Evolutionary conservation across 768 basidiomycete species (phyloP), one percentile per base, ranked within the genome.

Genomic region (Trametopsis cervina): DNA sequence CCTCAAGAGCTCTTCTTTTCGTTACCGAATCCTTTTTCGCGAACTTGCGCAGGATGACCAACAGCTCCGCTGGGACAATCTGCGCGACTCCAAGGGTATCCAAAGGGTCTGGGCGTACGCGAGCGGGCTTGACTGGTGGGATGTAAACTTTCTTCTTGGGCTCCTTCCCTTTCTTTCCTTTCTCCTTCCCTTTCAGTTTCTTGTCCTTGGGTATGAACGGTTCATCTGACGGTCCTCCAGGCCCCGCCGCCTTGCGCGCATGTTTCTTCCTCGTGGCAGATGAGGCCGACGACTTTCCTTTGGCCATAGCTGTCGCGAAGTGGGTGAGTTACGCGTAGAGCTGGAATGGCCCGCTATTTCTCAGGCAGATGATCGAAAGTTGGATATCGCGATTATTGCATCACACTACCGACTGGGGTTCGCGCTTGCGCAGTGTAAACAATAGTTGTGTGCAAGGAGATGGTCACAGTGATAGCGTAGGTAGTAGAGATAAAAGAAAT

Each of bases 241-340:
- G 68, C 21, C 37, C 70, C 13, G 71, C 71, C 1, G 80, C 75
- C 60, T 87, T 93, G 51, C 85, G 80, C 13, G 87, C 87, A 62
- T 95, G 89, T 66, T 96, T 98, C 73, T 95, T 96, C 51, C 93
- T 80, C 7, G 94, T 97, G 4, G 70, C 89, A 0, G 89, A 81
- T 0, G 82, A 74, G 20, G 92, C 91, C 3, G 90, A 94, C 2
- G 86, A 87, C 60, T 88, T 90, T 9, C 65, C 57, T 54, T 79
- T 78, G 17, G 52, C 54, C 74, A 76, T 76, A 7, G 7, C 29
- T n/a, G n/a, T n/a, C n/a, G n/a, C n/a, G n/a, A n/a, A n/a, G n/a
- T n/a, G n/a, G n/a, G n/a, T n/a, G n/a, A n/a, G n/a, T n/a, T n/a
- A n/a, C n/a, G n/a, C n/a, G n/a, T n/a, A n/a, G n/a, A n/a, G n/a